These are phyloP conservation scores for Meredithiella fracta DNA, from an alignment of 2,329 filamentous ascomycete genomes.

Conservation along the genomic window DNA sequence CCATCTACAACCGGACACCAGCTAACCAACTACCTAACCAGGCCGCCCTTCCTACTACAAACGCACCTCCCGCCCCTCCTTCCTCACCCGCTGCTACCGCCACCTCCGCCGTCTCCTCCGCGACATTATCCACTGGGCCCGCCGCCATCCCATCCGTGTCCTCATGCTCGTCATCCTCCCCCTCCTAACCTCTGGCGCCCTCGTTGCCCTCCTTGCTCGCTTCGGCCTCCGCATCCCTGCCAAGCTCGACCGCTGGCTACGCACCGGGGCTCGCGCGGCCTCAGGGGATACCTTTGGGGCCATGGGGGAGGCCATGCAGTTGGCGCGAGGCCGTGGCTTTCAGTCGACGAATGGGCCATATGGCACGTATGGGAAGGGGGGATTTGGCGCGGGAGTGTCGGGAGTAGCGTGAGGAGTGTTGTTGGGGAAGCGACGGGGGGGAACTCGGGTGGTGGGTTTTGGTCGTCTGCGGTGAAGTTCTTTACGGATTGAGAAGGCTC, in stretches of 20 bases:
- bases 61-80: constrained; percentile 65
- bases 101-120: constrained; percentile 65
- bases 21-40: constrained; percentile 11
- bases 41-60: constrained; percentile 54
- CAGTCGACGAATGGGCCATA: constrained; percentile 17
- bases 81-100: constrained; percentile 55
- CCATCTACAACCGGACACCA: neutral
- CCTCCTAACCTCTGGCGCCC: constrained; percentile 64
- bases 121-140: constrained; percentile 66
- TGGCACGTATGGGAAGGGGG: constrained; percentile 8
- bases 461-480: constrained; percentile 9
- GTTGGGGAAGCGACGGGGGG: constrained; percentile 1
- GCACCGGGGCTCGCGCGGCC: constrained; percentile 33
- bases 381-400: neutral
- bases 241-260: constrained; percentile 41
- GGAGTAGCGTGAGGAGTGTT: constrained; percentile 4
- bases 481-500: constrained; percentile 5
- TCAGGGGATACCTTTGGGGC: constrained; percentile 32
- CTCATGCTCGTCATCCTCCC: constrained; percentile 79
- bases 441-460: neutral
- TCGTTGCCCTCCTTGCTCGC: constrained; percentile 59
- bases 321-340: constrained; percentile 25
- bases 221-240: constrained; percentile 66
- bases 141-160: constrained; percentile 71
- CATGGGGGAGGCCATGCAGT: constrained; percentile 37